These are phyloP conservation scores for Rosa lucieae DNA, from an alignment of 306 rosid species.

Conservation along the genomic window DNA sequence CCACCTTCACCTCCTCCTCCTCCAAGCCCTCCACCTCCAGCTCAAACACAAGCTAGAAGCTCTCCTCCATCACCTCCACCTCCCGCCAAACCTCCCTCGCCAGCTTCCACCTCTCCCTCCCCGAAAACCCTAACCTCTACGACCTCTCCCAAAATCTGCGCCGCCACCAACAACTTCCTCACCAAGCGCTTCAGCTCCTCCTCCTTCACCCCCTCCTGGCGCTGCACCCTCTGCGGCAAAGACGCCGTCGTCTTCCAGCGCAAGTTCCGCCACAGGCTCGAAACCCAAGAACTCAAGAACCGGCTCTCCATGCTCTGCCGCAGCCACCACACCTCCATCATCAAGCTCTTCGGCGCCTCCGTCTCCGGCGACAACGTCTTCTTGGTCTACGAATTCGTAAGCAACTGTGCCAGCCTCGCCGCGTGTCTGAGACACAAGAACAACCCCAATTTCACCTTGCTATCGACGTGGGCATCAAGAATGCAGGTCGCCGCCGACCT, in stretches of 20 bases:
- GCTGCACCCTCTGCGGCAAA: slow-evolving; percentile 63
- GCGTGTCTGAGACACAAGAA: slow-evolving; percentile 54
- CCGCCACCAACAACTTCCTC: too few species aligned
- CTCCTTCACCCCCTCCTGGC: slow-evolving; percentile 81
- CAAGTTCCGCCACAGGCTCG: slow-evolving; percentile 55
- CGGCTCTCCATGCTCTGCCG: slow-evolving; percentile 72
- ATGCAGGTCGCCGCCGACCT: slow-evolving; percentile 88
- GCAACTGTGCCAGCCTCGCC: slow-evolving; percentile 71
- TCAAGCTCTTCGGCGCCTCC: slow-evolving; percentile 79
- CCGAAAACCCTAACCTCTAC: too few species aligned
- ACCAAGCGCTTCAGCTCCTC: too few species aligned
- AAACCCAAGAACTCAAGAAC: slow-evolving; percentile 33
- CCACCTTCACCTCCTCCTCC: too few species aligned
- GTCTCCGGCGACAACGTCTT: slow-evolving; percentile 71
- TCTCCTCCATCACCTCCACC: too few species aligned
- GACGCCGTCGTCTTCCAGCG: slow-evolving; percentile 80
- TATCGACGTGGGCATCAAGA: slow-evolving; percentile 71
- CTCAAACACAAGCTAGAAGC: too few species aligned
- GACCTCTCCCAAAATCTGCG: too few species aligned
- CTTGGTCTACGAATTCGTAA: slow-evolving; percentile 68
- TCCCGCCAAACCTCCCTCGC: too few species aligned
- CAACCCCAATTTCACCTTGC: slow-evolving; percentile 57
- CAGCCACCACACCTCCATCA: slow-evolving; percentile 71
- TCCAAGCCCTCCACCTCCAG: too few species aligned
- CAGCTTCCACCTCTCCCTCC: too few species aligned